phyloP scores from a whole-genome alignment of 2,329 filamentous ascomycete genomes.

The Alternaria sp. region DNA sequence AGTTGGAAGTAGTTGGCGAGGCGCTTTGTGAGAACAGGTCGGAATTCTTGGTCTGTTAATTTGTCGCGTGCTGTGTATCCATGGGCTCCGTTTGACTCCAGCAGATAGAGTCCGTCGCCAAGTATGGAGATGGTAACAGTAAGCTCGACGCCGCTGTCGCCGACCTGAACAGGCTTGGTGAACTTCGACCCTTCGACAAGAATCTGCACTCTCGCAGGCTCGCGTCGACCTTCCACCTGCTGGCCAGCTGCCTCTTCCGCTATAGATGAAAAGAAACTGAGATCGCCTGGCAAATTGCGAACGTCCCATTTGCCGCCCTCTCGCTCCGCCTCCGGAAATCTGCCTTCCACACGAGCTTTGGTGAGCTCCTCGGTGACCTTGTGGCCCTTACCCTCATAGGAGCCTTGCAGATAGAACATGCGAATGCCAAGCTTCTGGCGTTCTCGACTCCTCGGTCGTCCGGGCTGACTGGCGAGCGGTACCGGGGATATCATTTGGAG shows the following conservation, averaged over 20 bases:
- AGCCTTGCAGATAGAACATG: constrained; percentile 72
- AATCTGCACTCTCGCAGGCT: constrained; percentile 72
- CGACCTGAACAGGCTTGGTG: constrained; percentile 58
- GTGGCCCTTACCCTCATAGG: constrained; percentile 77
- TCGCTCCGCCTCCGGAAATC: constrained; percentile 82
- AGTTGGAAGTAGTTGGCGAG: constrained; percentile 74
- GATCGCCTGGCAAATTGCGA: constrained; percentile 65
- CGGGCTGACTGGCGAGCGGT: constrained; percentile 28
- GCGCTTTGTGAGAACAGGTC: constrained; percentile 76
- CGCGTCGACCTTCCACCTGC: constrained; percentile 67
- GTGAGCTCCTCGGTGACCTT: constrained; percentile 84
- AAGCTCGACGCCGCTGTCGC: constrained; percentile 69
- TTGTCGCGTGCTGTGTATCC: constrained; percentile 77
- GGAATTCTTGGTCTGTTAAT: constrained; percentile 72
- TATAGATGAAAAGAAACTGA: constrained; percentile 67
- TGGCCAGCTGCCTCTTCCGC: constrained; percentile 73
- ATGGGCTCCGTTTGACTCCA: constrained; percentile 69
- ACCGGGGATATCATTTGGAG: constrained; percentile 70
- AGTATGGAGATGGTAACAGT: constrained; percentile 66
- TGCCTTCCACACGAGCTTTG: constrained; percentile 83
- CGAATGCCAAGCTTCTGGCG: constrained; percentile 38
- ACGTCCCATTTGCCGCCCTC: constrained; percentile 83
- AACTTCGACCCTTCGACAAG: constrained; percentile 74
- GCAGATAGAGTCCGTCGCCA: constrained; percentile 61
- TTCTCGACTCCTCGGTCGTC: constrained; percentile 42